phyloP scores from a whole-genome alignment of 2,329 filamentous ascomycete species.

The Fusarium ambrosium region DNA sequence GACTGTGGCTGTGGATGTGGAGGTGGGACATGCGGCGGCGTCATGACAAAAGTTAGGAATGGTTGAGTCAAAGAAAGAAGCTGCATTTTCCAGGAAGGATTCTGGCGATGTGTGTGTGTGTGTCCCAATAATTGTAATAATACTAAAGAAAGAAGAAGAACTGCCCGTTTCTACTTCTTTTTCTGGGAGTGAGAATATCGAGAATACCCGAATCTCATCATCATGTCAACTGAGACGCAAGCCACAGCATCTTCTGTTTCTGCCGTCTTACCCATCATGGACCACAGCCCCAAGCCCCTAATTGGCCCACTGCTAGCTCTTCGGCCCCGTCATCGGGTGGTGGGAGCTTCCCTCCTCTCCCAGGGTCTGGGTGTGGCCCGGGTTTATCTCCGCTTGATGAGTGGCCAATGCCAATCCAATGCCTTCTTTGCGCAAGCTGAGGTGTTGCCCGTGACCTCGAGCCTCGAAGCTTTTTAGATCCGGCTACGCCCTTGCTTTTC shows the following conservation, averaged over 20 bases:
- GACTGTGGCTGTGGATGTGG: neutral
- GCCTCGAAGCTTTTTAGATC: neutral
- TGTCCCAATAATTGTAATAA: neutral
- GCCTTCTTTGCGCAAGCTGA: neutral
- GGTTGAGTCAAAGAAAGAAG: neutral
- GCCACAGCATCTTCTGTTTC: constrained; percentile 6
- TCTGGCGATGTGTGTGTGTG: neutral
- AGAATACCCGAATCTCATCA: neutral
- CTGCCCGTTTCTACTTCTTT: neutral
- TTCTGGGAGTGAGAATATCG: neutral
- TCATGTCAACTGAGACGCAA: neutral
- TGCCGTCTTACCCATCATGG: constrained; percentile 31
- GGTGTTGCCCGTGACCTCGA: neutral
- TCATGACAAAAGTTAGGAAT: neutral
- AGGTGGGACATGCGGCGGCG: neutral
- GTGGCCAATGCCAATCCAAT: neutral
- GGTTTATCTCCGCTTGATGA: neutral
- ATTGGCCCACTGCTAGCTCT: constrained; percentile 19
- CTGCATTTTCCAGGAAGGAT: neutral
- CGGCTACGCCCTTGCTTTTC: neutral
- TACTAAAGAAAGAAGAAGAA: neutral
- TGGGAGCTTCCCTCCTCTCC: neutral
- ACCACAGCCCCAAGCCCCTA: constrained; percentile 2
- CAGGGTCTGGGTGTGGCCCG: neutral
- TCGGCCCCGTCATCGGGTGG: neutral